Evolutionary conservation across 2,329 filamentous ascomycete species (phyloP).

Genomic region (Parasarocladium wereldwijsianum): DNA sequence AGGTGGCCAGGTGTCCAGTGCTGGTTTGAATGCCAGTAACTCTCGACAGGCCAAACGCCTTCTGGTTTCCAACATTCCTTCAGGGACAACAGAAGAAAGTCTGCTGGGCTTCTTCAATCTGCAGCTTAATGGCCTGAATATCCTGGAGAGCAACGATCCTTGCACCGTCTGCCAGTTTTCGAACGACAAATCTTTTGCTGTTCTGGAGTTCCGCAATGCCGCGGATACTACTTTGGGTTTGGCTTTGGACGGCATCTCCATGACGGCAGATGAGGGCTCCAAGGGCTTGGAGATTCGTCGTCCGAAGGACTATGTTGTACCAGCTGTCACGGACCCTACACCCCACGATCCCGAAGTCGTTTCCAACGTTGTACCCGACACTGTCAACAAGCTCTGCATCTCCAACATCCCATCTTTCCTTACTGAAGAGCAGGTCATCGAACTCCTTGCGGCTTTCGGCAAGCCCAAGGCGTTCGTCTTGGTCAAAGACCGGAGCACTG

Average conservation of each 20-base stretch:
- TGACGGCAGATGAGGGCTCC: constrained; percentile 56
- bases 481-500: constrained; percentile 73
- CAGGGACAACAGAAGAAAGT: constrained; percentile 57
- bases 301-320: constrained; percentile 95
- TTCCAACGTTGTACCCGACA: constrained; percentile 73
- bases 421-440: constrained; percentile 79
- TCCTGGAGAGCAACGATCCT: constrained; percentile 69
- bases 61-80: constrained; percentile 70
- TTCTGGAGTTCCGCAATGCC: constrained; percentile 80
- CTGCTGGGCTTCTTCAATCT: constrained; percentile 85
- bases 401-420: constrained; percentile 81
- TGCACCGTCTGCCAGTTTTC: constrained; percentile 75
- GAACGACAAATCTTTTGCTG: constrained; percentile 63
- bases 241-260: constrained; percentile 76
- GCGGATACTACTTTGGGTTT: constrained; percentile 83
- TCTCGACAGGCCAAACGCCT: constrained; percentile 90
- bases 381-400: constrained; percentile 88
- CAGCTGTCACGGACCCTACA: constrained; percentile 58
- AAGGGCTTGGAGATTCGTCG: constrained; percentile 60
- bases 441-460: constrained; percentile 81
- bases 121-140: constrained; percentile 91
- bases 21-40: constrained; percentile 82
- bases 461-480: constrained; percentile 84
- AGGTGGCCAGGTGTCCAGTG: constrained; percentile 51
- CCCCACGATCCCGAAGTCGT: constrained; percentile 64